These are phyloP conservation scores for Penicillium lagena DNA, from an alignment of 495 filamentous ascomycete species.

Conservation along the genomic window DNA sequence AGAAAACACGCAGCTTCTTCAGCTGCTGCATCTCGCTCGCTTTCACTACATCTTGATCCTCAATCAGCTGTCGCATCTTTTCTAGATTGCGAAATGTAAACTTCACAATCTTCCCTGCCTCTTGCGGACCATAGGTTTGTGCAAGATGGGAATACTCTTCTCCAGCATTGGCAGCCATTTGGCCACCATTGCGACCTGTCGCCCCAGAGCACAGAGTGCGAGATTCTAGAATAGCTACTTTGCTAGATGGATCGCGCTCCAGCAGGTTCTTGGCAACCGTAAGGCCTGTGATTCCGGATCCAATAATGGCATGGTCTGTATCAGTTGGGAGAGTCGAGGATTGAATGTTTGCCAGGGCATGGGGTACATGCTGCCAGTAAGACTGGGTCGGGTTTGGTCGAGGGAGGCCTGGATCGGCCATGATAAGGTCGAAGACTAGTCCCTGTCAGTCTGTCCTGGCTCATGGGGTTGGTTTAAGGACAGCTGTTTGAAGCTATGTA, in stretches of 20 bases:
- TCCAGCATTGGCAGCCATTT: slow-evolving; percentile 28
- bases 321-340: slow-evolving; percentile 36
- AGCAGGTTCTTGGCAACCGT: slow-evolving; percentile 54
- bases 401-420: slow-evolving; percentile 38
- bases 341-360: slow-evolving; percentile 47
- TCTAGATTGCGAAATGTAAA: slow-evolving; percentile 25
- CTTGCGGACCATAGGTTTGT: slow-evolving; percentile 12
- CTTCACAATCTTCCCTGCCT: slow-evolving; percentile 20
- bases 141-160: slow-evolving; percentile 25
- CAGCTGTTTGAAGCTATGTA: too few relatives aligned
- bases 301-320: slow-evolving; percentile 58
- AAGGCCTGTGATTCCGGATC: slow-evolving; percentile 64
- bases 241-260: slow-evolving; percentile 13
- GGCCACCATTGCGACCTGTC: slow-evolving; percentile 54
- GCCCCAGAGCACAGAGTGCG: slow-evolving; percentile 76
- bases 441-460: neutral
- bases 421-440: slow-evolving; percentile 13
- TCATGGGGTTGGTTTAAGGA: too few relatives aligned
- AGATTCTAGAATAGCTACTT: slow-evolving; percentile 53
- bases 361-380: slow-evolving; percentile 66
- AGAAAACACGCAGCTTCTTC: slow-evolving; percentile 24
- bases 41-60: slow-evolving; percentile 17
- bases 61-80: slow-evolving; percentile 20
- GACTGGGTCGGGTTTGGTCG: slow-evolving; percentile 52
- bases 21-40: slow-evolving; percentile 19